Evolutionary conservation across 305 asterid species (phyloP).

Genomic region (Fraxinus sp.): DNA sequence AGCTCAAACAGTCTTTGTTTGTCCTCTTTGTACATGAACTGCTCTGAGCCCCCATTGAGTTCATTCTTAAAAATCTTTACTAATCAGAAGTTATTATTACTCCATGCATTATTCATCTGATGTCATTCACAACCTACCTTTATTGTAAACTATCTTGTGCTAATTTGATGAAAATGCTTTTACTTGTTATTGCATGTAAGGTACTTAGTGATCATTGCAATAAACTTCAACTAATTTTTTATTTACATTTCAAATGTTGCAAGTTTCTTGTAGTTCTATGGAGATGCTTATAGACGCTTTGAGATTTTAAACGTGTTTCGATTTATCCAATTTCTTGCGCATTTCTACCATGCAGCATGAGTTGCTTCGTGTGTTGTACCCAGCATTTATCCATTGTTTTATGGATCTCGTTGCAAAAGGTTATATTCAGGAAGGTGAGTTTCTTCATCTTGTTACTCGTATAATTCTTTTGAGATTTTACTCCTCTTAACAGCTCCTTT

Average conservation of each 20-base stretch:
- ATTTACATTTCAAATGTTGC: neutral
- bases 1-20: neutral
- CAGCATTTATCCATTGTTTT: conserved; percentile 84
- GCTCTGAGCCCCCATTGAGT: neutral
- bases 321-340: conserved; percentile 16
- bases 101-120: neutral
- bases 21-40: neutral
- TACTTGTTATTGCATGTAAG: neutral
- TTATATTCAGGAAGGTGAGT: conserved; percentile 77
- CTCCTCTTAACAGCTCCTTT: conserved; percentile 17
- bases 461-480: neutral
- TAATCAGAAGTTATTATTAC: neutral
- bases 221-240: neutral
- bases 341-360: conserved; percentile 62
- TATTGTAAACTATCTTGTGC: neutral
- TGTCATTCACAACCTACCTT: neutral
- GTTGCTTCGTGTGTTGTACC: conserved; percentile 87
- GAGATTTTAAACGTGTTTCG: neutral
- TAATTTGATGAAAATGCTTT: neutral
- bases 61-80: neutral
- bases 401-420: conserved; percentile 94
- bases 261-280: neutral
- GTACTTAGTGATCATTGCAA: neutral
- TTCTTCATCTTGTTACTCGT: conserved; percentile 14
- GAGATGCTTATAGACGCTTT: neutral